A percentile compares a stretch with the other conserved stretches of the same genome.
Evolutionary conservation across 371 early-diverging fungal species (phyloP).

Genomic region (Mucor irregularis): DNA sequence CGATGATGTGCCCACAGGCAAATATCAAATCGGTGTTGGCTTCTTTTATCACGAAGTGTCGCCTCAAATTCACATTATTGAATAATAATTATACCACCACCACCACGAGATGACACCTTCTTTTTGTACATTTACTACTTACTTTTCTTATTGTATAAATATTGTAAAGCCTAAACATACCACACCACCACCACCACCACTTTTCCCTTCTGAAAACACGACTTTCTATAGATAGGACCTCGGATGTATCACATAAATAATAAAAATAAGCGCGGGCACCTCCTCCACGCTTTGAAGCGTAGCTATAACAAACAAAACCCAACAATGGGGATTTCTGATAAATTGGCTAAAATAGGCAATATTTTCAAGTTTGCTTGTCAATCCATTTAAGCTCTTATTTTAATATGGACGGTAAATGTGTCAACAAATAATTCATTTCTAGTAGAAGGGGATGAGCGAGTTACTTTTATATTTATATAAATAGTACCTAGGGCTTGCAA

Average conservation of each 20-base stretch:
- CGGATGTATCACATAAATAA: too few species aligned
- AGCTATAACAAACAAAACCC: not conserved
- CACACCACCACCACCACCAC: not conserved
- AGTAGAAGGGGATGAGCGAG: too few species aligned
- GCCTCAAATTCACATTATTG: slow-evolving; percentile 2
- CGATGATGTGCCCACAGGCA: slow-evolving; percentile 14
- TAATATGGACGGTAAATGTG: not conserved
- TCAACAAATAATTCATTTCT: too few species aligned
- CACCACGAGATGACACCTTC: not conserved
- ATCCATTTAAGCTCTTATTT: too few species aligned
- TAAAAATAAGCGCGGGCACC: too few species aligned
- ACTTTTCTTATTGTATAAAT: too few species aligned
- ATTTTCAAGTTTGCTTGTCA: too few species aligned
- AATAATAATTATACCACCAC: not conserved
- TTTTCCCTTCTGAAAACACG: not conserved
- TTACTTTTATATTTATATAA: not conserved
- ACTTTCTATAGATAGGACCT: too few species aligned
- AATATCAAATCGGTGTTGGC: slow-evolving; percentile 21
- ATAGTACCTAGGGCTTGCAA: not conserved
- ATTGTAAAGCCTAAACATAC: not conserved
- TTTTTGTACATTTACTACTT: too few species aligned
- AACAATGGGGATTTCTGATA: too few species aligned
- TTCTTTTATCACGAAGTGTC: slow-evolving; percentile 23
- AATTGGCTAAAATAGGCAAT: too few species aligned
- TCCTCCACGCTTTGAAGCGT: not conserved